These are phyloP conservation scores for Batrachochytrium dendrobatidis DNA, from an alignment of 371 early-diverging fungal genomes.

Conservation along the genomic window DNA sequence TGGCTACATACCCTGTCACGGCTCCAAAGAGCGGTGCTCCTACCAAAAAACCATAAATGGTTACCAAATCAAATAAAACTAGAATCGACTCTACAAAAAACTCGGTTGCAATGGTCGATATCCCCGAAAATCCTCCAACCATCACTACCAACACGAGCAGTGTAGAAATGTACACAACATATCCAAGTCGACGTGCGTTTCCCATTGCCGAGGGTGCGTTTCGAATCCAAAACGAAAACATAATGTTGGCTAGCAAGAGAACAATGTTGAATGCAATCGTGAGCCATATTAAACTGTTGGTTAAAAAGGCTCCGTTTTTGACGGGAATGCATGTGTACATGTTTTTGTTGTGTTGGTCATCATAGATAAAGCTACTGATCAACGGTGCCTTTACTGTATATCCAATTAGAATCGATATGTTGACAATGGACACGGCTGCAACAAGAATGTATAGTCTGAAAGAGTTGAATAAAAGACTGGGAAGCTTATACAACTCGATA, in stretches of 20 bases:
- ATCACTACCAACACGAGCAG: not conserved
- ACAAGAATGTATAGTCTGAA: not conserved
- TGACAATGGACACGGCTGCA: not conserved
- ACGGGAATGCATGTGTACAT: not conserved
- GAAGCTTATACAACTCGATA: not conserved
- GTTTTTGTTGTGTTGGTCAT: not conserved
- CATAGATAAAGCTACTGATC: not conserved
- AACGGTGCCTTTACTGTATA: constrained; percentile 1
- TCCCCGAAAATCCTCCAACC: not conserved
- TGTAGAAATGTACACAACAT: not conserved
- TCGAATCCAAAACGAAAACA: not conserved
- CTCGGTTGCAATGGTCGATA: not conserved
- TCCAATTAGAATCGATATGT: not conserved
- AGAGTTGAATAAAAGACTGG: not conserved
- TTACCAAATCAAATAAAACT: not conserved
- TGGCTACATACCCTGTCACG: not conserved
- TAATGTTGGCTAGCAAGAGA: not conserved
- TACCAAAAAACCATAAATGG: not conserved
- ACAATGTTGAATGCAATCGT: not conserved
- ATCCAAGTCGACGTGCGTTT: not conserved
- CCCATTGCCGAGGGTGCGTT: not conserved
- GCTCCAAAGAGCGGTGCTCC: not conserved
- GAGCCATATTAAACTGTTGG: constrained; percentile 1
- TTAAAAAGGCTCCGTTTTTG: not conserved
- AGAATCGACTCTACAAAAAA: not conserved